A percentile compares a stretch with the other conserved stretches of the same genome.
phyloP scores from a whole-genome alignment of 2,329 filamentous ascomycete genomes.

The Hansfordia pulvinata region DNA sequence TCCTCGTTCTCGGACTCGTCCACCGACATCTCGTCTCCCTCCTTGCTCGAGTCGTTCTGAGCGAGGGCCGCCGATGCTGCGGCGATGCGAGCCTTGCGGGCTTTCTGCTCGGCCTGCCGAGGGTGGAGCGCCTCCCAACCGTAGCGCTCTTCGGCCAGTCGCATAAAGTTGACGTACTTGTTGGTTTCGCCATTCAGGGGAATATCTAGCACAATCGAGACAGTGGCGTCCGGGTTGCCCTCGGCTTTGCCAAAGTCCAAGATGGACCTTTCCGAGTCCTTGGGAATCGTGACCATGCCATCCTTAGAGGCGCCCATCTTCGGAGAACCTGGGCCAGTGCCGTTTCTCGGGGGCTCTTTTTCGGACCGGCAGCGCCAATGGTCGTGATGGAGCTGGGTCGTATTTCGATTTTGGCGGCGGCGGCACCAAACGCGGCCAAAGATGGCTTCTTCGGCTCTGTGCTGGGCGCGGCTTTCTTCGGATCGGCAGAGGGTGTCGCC shows the following conservation, averaged over 20 bases:
- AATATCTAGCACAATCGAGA: constrained; percentile 74
- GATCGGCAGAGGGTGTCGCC: not conserved
- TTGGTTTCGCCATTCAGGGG: constrained; percentile 71
- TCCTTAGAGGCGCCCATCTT: constrained; percentile 36
- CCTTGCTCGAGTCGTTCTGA: constrained; percentile 53
- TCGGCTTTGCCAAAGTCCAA: constrained; percentile 47
- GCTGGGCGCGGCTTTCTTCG: constrained; percentile 4
- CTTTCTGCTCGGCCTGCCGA: constrained; percentile 74
- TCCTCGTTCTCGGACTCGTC: constrained; percentile 63
- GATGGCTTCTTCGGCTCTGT: no score
- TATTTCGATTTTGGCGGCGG: constrained; percentile 17
- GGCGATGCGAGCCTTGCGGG: constrained; percentile 76
- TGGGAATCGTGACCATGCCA: constrained; percentile 18
- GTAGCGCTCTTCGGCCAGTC: constrained; percentile 84
- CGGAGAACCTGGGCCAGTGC: constrained; percentile 29
- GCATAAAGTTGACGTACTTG: constrained; percentile 90
- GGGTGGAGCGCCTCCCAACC: constrained; percentile 92
- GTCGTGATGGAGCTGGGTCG: constrained; percentile 19
- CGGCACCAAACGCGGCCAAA: no score
- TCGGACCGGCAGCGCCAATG: constrained; percentile 14
- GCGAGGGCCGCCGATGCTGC: constrained; percentile 80
- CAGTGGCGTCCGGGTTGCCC: constrained; percentile 42
- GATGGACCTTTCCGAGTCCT: constrained; percentile 36
- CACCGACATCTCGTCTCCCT: constrained; percentile 73
- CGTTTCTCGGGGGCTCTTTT: constrained; percentile 19